Evolutionary conservation across 441 rosid species (phyloP).

Genomic region (Adansonia grandidieri): DNA sequence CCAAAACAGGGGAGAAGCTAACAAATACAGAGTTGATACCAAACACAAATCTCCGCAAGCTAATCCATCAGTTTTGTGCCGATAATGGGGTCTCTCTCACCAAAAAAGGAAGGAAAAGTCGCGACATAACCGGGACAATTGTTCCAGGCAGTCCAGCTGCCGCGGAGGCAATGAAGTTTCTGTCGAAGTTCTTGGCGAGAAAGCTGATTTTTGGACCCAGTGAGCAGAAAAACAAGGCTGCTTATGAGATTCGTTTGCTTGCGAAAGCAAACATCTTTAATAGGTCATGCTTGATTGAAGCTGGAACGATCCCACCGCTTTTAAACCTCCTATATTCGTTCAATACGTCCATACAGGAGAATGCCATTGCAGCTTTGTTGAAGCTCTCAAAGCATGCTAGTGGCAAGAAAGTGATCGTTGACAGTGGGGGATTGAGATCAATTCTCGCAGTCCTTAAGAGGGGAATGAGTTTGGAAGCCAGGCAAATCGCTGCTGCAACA

Average conservation of each 20-base stretch:
- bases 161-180: constrained; percentile 45
- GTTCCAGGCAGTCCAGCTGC: constrained; percentile 58
- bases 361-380: constrained; percentile 61
- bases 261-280: constrained; percentile 63
- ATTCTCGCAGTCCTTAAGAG: constrained; percentile 55
- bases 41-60: constrained; percentile 54
- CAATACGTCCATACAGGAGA: constrained; percentile 51
- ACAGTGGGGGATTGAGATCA: constrained; percentile 54
- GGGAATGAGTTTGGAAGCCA: constrained; percentile 62
- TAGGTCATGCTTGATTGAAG: constrained; percentile 59
- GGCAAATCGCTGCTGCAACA: constrained; percentile 71
- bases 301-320: constrained; percentile 63
- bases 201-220: constrained; percentile 55
- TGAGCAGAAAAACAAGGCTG: constrained; percentile 64
- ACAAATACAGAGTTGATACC: constrained; percentile 56
- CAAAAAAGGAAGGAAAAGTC: constrained; percentile 38
- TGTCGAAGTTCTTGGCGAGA: constrained; percentile 54
- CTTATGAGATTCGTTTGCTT: constrained; percentile 65
- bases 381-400: constrained; percentile 65
- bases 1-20: constrained; percentile 73
- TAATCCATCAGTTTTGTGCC: constrained; percentile 60
- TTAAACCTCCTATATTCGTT: constrained; percentile 44
- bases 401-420: constrained; percentile 58
- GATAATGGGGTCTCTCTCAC: constrained; percentile 51
- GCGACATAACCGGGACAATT: constrained; percentile 49